Evolutionary conservation across 306 rosid species (phyloP), one percentile per base, ranked within the genome.

Genomic region (Cicer cuneatum): DNA sequence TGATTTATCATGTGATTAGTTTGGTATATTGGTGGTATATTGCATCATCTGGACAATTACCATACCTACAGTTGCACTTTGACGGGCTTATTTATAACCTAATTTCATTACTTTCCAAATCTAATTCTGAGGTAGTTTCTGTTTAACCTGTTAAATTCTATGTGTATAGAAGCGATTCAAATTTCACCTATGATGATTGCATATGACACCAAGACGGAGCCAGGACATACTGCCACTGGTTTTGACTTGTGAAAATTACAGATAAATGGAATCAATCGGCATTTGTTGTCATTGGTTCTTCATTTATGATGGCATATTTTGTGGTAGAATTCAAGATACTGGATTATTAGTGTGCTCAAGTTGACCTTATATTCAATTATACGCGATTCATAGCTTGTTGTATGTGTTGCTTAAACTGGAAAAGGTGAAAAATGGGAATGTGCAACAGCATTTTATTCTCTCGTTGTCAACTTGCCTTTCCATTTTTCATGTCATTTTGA

Each of bases 221-320:
- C 51, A 33, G 29, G 60, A 8, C 33, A 10, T 47, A 47, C 13
- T 58, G 16, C 46, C 41, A 10, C 12, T 47, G 12, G 14, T 48
- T 80, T 45, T 39, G 35, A 73, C 24, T 74, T 71, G 14, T 60
- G 67, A 69, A 41, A 75, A n/a, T 52, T 61, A 74, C n/a, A 29
- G 33, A 63, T 47, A 33, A 73, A 16, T 60, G 38, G 38, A 80
- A 67, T 51, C 37, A 0, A 3, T 15, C 48, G 15, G 10, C 63
- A 61, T 52, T 80, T 35, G 14, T 40, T 73, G 75, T 49, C 15
- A 7, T 7, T 39, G 51, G 52, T 56, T 33, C 38, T 41, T 9
- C 35, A 2, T 74, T 47, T 39, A 29, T 57, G 65, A 46, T 57
- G 57, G 38, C 48, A 51, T 19, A n/a, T 37, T 56, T 7, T 70